A percentile compares a stretch with the other conserved stretches of the same genome.
phyloP scores from a whole-genome alignment of 805 yeast genomes.

The Zygotorulaspora danielsina region DNA sequence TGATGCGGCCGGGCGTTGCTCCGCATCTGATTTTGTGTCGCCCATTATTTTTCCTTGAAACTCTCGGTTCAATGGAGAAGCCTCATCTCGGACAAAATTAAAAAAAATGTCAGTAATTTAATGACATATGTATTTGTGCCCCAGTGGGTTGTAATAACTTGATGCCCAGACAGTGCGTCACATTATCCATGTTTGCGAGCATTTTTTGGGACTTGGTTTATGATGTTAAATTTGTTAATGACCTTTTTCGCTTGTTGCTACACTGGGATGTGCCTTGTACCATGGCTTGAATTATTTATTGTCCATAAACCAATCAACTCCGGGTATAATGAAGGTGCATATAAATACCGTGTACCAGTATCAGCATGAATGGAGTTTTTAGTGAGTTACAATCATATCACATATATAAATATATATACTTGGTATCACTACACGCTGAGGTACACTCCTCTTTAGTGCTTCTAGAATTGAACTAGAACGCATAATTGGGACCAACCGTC shows the following conservation, averaged over 20 bases:
- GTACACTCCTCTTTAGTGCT: no score
- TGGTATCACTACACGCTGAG: no score
- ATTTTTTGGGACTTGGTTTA: not conserved
- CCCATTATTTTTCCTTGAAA: not conserved
- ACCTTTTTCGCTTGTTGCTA: not conserved
- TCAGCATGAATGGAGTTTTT: no score
- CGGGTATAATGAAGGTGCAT: not conserved
- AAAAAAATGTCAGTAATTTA: conserved; percentile 1
- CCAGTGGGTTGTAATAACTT: no score
- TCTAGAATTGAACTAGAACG: no score
- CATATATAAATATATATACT: no score
- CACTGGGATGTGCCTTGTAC: not conserved
- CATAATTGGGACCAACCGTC: no score
- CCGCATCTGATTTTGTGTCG: no score
- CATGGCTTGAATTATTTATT: not conserved
- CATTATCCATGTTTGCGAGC: not conserved
- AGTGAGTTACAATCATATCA: no score
- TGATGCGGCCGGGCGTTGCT: not conserved
- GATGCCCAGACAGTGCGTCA: not conserved
- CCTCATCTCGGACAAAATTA: conserved; percentile 1
- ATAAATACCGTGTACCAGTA: not conserved
- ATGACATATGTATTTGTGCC: no score
- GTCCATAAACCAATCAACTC: not conserved
- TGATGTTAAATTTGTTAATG: conserved; percentile 1
- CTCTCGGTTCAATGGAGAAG: not conserved